These are phyloP conservation scores for Clonostachys rosea DNA, from an alignment of 2,329 filamentous ascomycete genomes.

Conservation along the genomic window DNA sequence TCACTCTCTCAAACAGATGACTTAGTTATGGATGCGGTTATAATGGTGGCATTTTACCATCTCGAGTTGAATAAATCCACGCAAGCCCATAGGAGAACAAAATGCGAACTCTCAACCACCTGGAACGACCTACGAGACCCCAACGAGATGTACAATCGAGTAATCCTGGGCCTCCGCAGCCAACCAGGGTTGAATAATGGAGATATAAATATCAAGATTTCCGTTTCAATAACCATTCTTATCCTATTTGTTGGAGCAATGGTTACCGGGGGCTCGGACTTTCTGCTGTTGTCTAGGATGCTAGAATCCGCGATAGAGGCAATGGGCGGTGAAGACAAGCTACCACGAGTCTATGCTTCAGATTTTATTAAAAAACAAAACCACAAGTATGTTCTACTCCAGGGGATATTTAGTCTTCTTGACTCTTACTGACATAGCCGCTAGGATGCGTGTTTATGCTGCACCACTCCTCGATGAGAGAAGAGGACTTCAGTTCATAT, in stretches of 20 bases:
- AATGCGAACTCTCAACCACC: too few species aligned
- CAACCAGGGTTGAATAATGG: too few species aligned
- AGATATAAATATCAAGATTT: neutral
- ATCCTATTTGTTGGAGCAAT: constrained; percentile 14
- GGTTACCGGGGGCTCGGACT: constrained; percentile 16
- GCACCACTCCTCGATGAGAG: neutral
- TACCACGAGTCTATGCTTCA: constrained; percentile 8
- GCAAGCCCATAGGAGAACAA: too few species aligned
- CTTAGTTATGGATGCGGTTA: constrained; percentile 14
- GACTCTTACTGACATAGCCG: constrained; percentile 34
- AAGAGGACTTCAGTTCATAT: neutral
- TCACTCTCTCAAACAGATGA: constrained; percentile 10
- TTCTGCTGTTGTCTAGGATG: constrained; percentile 14
- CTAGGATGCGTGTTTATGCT: constrained; percentile 20
- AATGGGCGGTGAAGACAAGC: constrained; percentile 11
- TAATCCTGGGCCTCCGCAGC: too few species aligned
- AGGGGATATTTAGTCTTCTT: neutral
- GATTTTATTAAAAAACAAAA: constrained; percentile 14
- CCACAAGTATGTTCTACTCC: constrained; percentile 12
- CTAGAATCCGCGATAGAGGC: constrained; percentile 15
- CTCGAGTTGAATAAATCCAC: neutral
- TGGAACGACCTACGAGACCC: too few species aligned
- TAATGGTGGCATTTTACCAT: constrained; percentile 15
- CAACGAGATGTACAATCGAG: too few species aligned
- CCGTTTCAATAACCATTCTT: constrained; percentile 12